Evolutionary conservation across 345 rosid genomes (phyloP).

Genomic region (Eucalyptus leucophloia): DNA sequence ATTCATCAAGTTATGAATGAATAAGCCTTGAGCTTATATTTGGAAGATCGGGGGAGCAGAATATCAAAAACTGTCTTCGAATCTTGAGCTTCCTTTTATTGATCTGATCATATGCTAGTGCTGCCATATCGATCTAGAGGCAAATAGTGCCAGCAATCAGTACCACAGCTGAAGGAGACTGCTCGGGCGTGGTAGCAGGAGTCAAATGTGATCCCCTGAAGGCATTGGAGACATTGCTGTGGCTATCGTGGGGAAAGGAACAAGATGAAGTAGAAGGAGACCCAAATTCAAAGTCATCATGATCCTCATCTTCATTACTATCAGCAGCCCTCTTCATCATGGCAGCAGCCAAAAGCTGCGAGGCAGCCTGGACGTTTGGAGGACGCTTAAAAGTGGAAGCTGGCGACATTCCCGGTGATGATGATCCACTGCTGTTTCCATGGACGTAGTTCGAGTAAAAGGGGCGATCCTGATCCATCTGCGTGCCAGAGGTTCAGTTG

Average conservation of each 20-base stretch:
- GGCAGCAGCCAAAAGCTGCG: not conserved
- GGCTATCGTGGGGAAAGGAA: not conserved
- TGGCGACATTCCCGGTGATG: not conserved
- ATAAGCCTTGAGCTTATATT: not conserved
- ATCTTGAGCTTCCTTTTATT: not conserved
- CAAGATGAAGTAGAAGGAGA: not conserved
- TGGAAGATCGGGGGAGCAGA: not conserved
- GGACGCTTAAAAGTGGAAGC: not conserved
- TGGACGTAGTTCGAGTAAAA: not conserved
- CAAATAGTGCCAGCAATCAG: not conserved
- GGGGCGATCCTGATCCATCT: not conserved
- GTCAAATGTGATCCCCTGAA: not conserved
- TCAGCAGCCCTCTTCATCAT: not conserved
- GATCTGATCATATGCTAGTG: not conserved
- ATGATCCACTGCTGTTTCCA: not conserved
- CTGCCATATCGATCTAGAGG: not conserved
- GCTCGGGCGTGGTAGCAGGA: not conserved
- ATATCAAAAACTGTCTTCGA: not conserved
- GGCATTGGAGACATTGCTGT: not conserved
- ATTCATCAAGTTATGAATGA: not conserved
- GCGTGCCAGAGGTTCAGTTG: not conserved
- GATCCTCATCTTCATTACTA: not conserved
- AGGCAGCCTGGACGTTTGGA: not conserved
- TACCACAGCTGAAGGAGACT: not conserved
- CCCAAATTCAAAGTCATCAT: not conserved